Base-by-base conservation (phyloP, 1,284 basidiomycete genomes). In the Garcileccinum viscosum region DNA sequence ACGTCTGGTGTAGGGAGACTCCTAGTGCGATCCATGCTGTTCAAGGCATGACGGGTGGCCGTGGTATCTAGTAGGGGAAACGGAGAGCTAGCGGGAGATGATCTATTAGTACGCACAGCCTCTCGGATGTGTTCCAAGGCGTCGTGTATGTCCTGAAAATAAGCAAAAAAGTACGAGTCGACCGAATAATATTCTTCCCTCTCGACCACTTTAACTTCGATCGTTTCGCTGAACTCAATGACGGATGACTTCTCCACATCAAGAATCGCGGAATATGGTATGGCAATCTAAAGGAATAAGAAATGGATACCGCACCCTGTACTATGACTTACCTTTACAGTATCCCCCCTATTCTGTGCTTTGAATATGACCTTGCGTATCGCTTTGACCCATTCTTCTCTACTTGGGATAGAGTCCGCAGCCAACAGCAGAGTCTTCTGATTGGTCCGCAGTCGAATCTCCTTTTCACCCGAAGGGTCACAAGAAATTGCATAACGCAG, bases 281-380 rank as follows among this genome's bases (percentile, higher is more conserved):
- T 96, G 50, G 95, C 94, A 78, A 99, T 95, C 94, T 95, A 73
- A 12, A 56, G 35, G 66, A 32, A 32, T 79, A 59, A 77, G 68
- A 65, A 58, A 24, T 37, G 24, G 65, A 53, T 19, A 56, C 17
- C 17, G 9, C 24, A 40, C 56, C 33, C 44, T 11, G 22, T 22
- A 44, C 27, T 1, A 17, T 19, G 30, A 77, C 81, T 53, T 71
- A 93, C 93, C 87, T 97, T 97, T 72, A 99, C 95, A 74, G 90
- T 95, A 74, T 98, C 96, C 0, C 97, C 97, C 85, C 93, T 93
- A 77, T 99, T 98, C 84, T 98, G 97, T 7, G 93, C 93, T 77
- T 96, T 95, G 83, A 98, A 96, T 69, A 98, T 96, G 40, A 93
- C 93, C 80, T 94, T 97, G 68, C 92, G 89, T 68, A 99, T 91